A percentile compares a stretch with the other conserved stretches of the same genome.
Evolutionary conservation across 2,329 filamentous ascomycete species (phyloP).

Genomic region (Pseudogymnoascus verrucosus): DNA sequence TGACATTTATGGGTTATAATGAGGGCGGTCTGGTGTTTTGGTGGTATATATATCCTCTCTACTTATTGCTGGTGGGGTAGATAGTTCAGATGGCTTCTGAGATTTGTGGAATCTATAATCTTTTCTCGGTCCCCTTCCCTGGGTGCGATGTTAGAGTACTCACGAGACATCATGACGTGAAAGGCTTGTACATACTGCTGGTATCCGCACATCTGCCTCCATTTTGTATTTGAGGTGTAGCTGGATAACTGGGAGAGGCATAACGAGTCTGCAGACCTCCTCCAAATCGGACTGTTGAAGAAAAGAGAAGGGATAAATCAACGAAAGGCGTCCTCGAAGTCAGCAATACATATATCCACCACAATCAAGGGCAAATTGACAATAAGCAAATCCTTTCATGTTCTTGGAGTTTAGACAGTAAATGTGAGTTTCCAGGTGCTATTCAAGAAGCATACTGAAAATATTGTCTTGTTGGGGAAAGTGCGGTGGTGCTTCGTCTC

Average conservation of each 20-base stretch:
- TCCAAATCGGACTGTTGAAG: not conserved
- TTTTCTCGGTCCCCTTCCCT: not conserved
- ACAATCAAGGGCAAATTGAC: not conserved
- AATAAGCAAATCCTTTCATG: not conserved
- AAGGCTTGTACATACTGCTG: not conserved
- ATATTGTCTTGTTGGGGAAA: not conserved
- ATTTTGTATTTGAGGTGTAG: not conserved
- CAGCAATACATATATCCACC: not conserved
- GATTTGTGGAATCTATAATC: not conserved
- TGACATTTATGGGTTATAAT: not conserved
- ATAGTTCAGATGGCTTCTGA: not conserved
- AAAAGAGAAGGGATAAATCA: not conserved
- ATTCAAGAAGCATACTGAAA: not conserved
- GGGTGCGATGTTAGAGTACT: not conserved
- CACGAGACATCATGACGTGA: not conserved
- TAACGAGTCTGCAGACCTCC: not conserved
- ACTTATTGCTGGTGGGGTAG: not conserved
- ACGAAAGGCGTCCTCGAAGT: not conserved
- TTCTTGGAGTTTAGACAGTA: not conserved
- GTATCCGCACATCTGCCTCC: not conserved
- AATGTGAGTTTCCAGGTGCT: not conserved
- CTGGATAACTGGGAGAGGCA: not conserved
- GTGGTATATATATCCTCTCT: not conserved
- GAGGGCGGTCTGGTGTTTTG: not conserved
- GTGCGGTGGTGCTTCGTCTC: not conserved